Percentiles rank a stretch among this genome's conserved stretches.
Conservation (phyloP, 305 asterid genomes). For the Fraxinus sp. region DNA sequence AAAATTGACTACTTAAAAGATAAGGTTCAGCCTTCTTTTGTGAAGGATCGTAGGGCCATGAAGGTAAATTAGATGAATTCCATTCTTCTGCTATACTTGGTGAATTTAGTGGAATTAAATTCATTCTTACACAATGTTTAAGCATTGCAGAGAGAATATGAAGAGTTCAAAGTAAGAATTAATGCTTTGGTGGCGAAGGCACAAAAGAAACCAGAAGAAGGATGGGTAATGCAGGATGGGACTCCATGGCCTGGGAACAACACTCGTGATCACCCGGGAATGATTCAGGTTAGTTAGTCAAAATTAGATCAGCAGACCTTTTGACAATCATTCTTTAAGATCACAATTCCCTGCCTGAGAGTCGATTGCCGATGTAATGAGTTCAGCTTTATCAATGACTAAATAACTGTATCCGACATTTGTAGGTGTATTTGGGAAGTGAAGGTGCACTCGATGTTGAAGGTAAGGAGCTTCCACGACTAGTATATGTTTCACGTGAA, state of each 20-base stretch:
- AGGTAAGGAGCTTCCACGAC: constrained; percentile 75
- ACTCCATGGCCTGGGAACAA: constrained; percentile 89
- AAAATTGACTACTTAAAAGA: constrained; percentile 80
- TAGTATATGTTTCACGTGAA: constrained; percentile 82
- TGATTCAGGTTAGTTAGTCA: constrained; percentile 59
- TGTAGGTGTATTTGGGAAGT: constrained; percentile 72
- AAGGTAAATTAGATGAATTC: constrained; percentile 44
- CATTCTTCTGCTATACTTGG: background rate
- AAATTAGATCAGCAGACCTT: background rate
- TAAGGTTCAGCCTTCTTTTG: constrained; percentile 78
- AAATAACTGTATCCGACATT: constrained; percentile 9
- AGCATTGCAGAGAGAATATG: constrained; percentile 67
- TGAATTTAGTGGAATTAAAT: constrained; percentile 1
- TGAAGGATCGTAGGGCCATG: constrained; percentile 88
- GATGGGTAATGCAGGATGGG: constrained; percentile 92
- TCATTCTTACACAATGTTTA: background rate
- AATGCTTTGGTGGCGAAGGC: constrained; percentile 84
- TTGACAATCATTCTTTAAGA: background rate
- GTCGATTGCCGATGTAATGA: background rate
- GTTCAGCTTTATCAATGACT: constrained; percentile 4
- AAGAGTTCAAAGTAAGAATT: constrained; percentile 74
- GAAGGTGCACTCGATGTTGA: constrained; percentile 85
- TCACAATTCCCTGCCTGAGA: background rate
- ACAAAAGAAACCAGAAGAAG: constrained; percentile 85
- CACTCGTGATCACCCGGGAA: constrained; percentile 84